These are phyloP conservation scores for Verruconis gallopava DNA, from an alignment of 2,329 filamentous ascomycete species.

Conservation along the genomic window DNA sequence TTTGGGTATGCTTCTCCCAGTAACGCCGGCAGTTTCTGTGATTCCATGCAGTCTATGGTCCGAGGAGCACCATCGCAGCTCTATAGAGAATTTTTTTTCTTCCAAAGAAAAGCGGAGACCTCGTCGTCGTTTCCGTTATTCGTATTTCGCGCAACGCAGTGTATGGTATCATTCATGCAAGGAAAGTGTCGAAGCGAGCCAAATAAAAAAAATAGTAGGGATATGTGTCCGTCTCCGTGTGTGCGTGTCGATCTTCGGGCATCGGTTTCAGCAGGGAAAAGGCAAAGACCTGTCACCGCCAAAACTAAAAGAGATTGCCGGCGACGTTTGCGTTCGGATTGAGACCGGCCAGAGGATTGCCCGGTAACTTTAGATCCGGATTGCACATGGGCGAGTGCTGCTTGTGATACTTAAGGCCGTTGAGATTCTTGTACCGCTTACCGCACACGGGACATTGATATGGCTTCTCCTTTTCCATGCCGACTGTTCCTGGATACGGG, in stretches of 20 bases:
- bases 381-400: slow-evolving; percentile 75
- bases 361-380: slow-evolving; percentile 55
- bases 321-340: slow-evolving; percentile 35
- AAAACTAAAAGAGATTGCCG: slow-evolving; percentile 14
- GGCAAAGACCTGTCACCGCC: too few relatives aligned
- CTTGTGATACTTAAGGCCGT: slow-evolving; percentile 84
- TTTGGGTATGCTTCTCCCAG: not conserved
- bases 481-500: slow-evolving; percentile 87
- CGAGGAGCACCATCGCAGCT: not conserved
- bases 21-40: not conserved
- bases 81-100: too few relatives aligned
- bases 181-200: too few relatives aligned
- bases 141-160: not conserved
- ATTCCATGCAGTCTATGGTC: not conserved
- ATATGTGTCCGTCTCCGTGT: too few relatives aligned
- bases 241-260: too few relatives aligned
- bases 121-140: too few relatives aligned
- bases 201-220: too few relatives aligned
- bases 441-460: slow-evolving; percentile 95
- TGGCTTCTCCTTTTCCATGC: slow-evolving; percentile 99
- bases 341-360: slow-evolving; percentile 13
- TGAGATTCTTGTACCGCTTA: slow-evolving; percentile 98
- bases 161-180: not conserved
- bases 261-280: too few relatives aligned
- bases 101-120: too few relatives aligned